Evolutionary conservation across 2,329 filamentous ascomycete genomes (phyloP).

Genomic region (Botrytis sinoallii): DNA sequence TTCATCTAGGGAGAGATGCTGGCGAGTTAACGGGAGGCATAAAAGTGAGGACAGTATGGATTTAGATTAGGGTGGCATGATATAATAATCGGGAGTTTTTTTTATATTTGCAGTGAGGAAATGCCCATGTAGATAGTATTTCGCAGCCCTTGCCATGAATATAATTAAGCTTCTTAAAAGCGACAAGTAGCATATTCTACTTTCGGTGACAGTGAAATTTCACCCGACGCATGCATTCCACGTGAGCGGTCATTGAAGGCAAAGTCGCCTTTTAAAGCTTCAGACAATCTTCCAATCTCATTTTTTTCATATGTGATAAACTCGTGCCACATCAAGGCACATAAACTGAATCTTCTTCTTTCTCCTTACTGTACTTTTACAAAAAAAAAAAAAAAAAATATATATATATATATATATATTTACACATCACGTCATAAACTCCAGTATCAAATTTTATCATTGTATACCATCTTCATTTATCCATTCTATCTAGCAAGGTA

Average conservation of each 20-base stretch:
- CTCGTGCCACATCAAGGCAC: background rate
- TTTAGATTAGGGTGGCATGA: background rate
- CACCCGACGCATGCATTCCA: background rate
- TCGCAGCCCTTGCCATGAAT: background rate
- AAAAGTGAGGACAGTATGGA: background rate
- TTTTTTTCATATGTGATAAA: background rate
- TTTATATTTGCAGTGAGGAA: background rate
- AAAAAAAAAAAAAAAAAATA: background rate
- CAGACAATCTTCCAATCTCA: background rate
- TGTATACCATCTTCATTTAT: background rate
- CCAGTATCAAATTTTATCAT: background rate
- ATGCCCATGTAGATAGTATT: background rate
- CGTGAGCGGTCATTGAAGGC: background rate
- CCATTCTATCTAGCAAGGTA: background rate
- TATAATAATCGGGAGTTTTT: background rate
- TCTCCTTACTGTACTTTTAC: background rate
- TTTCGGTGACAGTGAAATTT: background rate
- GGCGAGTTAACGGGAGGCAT: background rate
- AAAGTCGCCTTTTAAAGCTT: background rate
- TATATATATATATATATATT: no score
- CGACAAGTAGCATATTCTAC: background rate
- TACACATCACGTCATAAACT: background rate
- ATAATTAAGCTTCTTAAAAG: background rate
- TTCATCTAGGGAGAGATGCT: background rate
- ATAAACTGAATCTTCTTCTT: background rate